These are phyloP conservation scores for Picochlorum costavermella DNA, from an alignment of 139 green algal species.

Conservation along the genomic window DNA sequence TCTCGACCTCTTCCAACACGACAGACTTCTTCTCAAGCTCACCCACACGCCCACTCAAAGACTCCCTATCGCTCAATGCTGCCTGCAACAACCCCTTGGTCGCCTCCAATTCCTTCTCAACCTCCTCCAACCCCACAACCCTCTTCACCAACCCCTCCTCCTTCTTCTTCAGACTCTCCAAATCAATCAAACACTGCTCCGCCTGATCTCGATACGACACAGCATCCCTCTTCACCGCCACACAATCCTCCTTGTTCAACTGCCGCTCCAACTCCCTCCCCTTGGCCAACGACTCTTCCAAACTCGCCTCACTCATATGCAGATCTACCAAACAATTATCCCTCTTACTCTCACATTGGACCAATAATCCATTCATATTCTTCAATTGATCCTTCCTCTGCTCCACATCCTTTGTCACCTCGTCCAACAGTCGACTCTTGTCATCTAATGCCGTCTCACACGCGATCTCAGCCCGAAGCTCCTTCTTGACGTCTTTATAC, in stretches of 20 bases:
- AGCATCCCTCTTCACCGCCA: not conserved
- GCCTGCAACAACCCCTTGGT: not conserved
- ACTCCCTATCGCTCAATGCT: not conserved
- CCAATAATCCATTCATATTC: not conserved
- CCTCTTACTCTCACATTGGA: not conserved
- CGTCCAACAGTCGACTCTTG: not conserved
- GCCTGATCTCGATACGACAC: slow-evolving; percentile 4
- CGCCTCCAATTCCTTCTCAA: not conserved
- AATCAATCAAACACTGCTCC: slow-evolving; percentile 9
- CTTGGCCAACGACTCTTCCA: not conserved
- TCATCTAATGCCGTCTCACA: not conserved
- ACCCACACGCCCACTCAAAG: not conserved
- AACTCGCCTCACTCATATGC: not conserved
- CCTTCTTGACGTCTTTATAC: slow-evolving; percentile 1
- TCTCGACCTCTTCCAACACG: not conserved
- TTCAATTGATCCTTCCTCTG: not conserved
- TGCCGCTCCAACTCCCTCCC: not conserved
- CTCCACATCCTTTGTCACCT: not conserved
- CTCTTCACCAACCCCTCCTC: not conserved
- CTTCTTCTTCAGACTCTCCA: not conserved
- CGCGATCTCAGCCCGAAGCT: not conserved
- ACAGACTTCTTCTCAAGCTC: not conserved
- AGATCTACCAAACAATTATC: not conserved
- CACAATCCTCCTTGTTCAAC: slow-evolving; percentile 7
- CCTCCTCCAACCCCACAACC: not conserved